phyloP scores from a whole-genome alignment of 73 alveolate species.

The Paramecium tetraurelia region DNA sequence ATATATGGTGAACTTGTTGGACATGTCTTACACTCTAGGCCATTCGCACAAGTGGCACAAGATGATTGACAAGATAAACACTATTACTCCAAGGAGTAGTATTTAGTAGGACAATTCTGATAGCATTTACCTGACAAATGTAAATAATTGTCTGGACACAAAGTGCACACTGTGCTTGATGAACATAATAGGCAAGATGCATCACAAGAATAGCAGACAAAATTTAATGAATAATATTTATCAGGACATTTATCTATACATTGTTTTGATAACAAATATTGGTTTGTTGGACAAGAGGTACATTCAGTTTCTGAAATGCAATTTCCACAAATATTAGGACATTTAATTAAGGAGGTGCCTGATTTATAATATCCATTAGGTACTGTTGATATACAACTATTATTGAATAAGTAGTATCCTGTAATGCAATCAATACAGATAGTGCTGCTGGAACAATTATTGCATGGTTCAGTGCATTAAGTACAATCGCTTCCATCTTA shows the following conservation, averaged over 20 bases:
- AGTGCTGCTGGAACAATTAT: not conserved
- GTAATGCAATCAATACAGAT: not conserved
- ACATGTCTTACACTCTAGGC: not conserved
- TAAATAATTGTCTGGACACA: not conserved
- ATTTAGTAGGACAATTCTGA: not conserved
- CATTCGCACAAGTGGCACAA: constrained; percentile 1
- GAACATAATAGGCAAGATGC: not conserved
- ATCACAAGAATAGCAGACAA: constrained; percentile 13
- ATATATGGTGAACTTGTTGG: not conserved
- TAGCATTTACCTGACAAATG: constrained; percentile 17
- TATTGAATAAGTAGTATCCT: not conserved
- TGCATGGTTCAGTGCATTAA: not conserved
- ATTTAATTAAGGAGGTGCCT: not conserved
- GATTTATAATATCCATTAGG: not conserved
- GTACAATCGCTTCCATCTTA: not conserved
- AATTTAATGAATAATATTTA: not conserved
- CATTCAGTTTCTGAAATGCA: constrained; percentile 3
- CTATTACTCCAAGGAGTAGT: not conserved
- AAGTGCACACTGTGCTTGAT: not conserved
- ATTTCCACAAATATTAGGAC: not conserved
- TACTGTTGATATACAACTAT: not conserved
- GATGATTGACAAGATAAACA: not conserved
- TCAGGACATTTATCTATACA: constrained; percentile 4
- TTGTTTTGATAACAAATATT: not conserved
- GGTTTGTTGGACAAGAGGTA: not conserved